These are phyloP conservation scores for Aureoboletus auriporus DNA, from an alignment of 768 basidiomycete species.

Conservation along the genomic window DNA sequence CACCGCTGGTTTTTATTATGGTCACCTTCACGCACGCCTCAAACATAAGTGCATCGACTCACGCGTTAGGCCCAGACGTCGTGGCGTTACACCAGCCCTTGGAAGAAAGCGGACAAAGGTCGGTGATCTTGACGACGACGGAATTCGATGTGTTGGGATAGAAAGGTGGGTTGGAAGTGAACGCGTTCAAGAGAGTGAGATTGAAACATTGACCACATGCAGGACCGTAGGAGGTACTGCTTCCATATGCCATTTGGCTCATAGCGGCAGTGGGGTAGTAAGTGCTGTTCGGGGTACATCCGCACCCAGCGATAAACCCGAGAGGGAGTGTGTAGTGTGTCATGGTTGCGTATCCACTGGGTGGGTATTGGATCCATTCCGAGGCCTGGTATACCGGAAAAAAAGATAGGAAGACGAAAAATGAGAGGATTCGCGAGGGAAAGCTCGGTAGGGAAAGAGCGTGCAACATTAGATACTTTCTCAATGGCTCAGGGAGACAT, in stretches of 20 bases:
- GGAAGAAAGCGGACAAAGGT: conserved; percentile 65
- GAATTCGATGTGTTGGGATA: conserved; percentile 56
- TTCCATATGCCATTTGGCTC: conserved; percentile 77
- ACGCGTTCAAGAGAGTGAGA: conserved; percentile 67
- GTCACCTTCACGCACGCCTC: background rate
- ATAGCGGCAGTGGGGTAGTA: conserved; percentile 76
- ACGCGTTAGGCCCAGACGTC: conserved; percentile 57
- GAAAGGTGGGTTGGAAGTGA: conserved; percentile 64
- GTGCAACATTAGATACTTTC: conserved; percentile 15
- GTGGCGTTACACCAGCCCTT: conserved; percentile 74
- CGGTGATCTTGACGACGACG: conserved; percentile 74
- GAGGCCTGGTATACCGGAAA: conserved; percentile 24
- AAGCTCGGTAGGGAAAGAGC: background rate
- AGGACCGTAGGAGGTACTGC: conserved; percentile 67
- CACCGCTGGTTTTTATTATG: conserved; percentile 48
- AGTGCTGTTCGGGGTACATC: conserved; percentile 65
- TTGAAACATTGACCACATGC: conserved; percentile 79
- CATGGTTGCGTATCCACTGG: conserved; percentile 64
- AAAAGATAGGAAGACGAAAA: conserved; percentile 22
- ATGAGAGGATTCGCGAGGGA: conserved; percentile 18
- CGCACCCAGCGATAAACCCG: conserved; percentile 61
- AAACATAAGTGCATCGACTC: conserved; percentile 23
- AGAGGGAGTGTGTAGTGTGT: conserved; percentile 63
- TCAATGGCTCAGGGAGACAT: conserved; percentile 12
- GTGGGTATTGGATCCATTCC: conserved; percentile 62